Evolutionary conservation across 768 basidiomycete species (phyloP).

Genomic region (Boletellus ananiceps): DNA sequence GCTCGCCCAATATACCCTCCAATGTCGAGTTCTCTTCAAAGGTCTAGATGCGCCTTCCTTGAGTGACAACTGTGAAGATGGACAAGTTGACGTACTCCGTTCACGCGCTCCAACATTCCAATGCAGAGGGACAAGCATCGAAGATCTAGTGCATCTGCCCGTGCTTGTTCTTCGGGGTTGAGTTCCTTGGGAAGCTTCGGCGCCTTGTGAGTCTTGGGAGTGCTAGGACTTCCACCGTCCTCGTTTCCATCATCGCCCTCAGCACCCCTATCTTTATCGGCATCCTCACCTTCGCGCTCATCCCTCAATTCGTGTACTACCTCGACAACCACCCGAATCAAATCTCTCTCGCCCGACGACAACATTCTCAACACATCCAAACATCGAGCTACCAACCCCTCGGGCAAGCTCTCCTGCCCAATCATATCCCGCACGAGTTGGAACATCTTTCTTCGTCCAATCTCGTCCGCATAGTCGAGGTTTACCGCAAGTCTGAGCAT

Average conservation of each 20-base stretch:
- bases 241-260: constrained; percentile 15
- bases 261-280: constrained; percentile 31
- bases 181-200: constrained; percentile 35
- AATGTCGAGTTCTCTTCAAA: constrained; percentile 67
- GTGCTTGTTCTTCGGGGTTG: constrained; percentile 55
- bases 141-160: constrained; percentile 61
- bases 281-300: constrained; percentile 36
- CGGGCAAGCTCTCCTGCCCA: constrained; percentile 63
- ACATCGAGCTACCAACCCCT: constrained; percentile 63
- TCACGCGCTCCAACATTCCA: constrained; percentile 82
- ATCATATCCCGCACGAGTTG: constrained; percentile 84
- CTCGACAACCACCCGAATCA: constrained; percentile 86
- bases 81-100: constrained; percentile 52
- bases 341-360: constrained; percentile 71
- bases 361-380: constrained; percentile 78
- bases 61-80: not conserved
- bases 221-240: constrained; percentile 3
- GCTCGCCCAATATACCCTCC: constrained; percentile 65
- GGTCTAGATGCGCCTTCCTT: constrained; percentile 29
- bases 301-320: constrained; percentile 74
- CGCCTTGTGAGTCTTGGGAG: constrained; percentile 12
- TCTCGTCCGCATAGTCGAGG: constrained; percentile 90
- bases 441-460: constrained; percentile 85
- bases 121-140: constrained; percentile 74
- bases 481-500: constrained; percentile 74